phyloP scores from a whole-genome alignment of 257 asterid genomes.

The Jacaranda copaia region DNA sequence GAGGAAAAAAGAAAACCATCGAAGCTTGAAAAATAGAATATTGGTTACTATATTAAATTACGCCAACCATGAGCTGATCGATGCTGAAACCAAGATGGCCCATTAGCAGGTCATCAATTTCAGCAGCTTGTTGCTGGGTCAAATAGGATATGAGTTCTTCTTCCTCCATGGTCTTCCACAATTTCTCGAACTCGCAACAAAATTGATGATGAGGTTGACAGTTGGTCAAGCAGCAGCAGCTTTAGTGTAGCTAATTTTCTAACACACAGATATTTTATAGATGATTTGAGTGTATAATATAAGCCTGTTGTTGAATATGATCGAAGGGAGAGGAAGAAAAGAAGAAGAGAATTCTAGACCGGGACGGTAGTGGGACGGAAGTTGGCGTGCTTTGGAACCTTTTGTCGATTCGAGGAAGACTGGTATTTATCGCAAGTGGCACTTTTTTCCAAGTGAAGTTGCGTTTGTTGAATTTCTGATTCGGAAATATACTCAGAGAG shows the following conservation, averaged over 20 bases:
- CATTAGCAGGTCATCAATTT: constrained; percentile 34
- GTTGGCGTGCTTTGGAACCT: too few relatives aligned
- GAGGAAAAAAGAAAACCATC: neutral
- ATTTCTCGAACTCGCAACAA: constrained; percentile 17
- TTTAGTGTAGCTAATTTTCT: neutral
- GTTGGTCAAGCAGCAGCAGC: too few relatives aligned
- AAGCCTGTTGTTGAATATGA: too few relatives aligned
- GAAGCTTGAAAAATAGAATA: neutral
- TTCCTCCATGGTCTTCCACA: constrained; percentile 24
- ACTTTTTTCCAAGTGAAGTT: too few relatives aligned
- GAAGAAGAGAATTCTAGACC: too few relatives aligned
- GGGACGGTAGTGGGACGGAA: too few relatives aligned
- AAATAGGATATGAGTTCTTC: constrained; percentile 29
- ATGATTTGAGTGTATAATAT: neutral
- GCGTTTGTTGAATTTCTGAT: too few relatives aligned
- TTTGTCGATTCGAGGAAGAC: too few relatives aligned
- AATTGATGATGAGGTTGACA: neutral
- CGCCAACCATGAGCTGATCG: constrained; percentile 45
- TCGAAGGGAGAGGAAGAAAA: too few relatives aligned
- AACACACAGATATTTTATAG: neutral
- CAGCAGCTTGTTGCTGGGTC: constrained; percentile 40
- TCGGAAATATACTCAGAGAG: too few relatives aligned
- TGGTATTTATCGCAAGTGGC: too few relatives aligned
- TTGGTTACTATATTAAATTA: neutral
- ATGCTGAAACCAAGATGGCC: constrained; percentile 29